Percentiles rank a stretch among this genome's conserved stretches.
phyloP scores from a whole-genome alignment of 257 asterid species.

The Phtheirospermum japonicum region DNA sequence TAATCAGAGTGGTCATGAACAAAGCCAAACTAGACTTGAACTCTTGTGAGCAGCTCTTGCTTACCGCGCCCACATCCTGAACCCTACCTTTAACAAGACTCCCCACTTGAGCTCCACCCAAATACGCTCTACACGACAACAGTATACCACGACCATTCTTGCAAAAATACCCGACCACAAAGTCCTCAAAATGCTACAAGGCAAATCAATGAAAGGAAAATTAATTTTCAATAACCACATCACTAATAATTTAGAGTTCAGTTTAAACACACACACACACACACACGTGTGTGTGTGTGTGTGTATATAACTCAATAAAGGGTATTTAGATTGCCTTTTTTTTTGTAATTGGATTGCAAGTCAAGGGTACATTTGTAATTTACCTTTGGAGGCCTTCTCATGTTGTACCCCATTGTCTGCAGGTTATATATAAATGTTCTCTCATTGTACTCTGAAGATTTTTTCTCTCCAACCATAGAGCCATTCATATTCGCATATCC shows the following conservation, averaged over 20 bases:
- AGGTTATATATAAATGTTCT: conserved; percentile 56
- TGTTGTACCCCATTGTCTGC: conserved; percentile 70
- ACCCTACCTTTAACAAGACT: conserved; percentile 76
- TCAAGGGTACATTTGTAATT: not conserved
- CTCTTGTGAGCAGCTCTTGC: conserved; percentile 57
- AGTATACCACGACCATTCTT: conserved; percentile 56
- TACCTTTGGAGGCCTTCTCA: conserved; percentile 92
- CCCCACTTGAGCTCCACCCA: conserved; percentile 89
- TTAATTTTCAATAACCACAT: not conserved
- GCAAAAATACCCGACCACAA: conserved; percentile 65
- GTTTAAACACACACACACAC: too few species aligned
- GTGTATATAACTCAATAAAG: not conserved
- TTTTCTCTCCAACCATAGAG: conserved; percentile 49
- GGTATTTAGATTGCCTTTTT: not conserved
- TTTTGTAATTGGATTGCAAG: not conserved
- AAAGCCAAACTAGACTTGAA: conserved; percentile 42
- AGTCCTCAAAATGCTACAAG: conserved; percentile 77
- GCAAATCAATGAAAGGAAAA: conserved; percentile 15
- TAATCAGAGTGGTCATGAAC: conserved; percentile 44
- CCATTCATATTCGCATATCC: conserved; percentile 52
- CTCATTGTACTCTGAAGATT: conserved; percentile 64
- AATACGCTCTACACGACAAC: conserved; percentile 69
- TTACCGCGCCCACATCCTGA: conserved; percentile 71
- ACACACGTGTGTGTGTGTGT: too few species aligned
- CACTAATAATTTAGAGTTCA: not conserved